Percentiles rank a stretch among this genome's conserved stretches.
These are phyloP conservation scores for Cercis canadensis DNA, from an alignment of 306 rosid species.

Conservation along the genomic window DNA sequence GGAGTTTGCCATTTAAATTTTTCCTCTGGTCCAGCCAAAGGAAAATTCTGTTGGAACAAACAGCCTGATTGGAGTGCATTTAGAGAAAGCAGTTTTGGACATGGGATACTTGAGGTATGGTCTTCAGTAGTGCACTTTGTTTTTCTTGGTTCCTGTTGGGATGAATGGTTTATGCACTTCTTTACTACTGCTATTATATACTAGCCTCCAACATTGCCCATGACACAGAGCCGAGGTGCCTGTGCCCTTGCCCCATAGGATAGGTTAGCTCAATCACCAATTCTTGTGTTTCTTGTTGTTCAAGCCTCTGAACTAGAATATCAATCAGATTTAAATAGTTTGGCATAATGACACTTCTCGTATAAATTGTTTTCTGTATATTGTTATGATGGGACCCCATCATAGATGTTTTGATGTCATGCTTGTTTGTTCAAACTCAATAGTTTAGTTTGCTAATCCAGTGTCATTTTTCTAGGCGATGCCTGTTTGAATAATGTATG, in stretches of 20 bases:
- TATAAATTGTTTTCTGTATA: neutral
- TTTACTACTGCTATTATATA: constrained; percentile 4
- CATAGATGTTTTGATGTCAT: neutral
- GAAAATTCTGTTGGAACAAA: constrained; percentile 79
- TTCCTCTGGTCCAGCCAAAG: constrained; percentile 80
- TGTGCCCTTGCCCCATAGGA: neutral
- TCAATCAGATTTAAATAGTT: neutral
- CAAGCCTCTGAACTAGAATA: neutral
- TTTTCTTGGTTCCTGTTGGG: neutral
- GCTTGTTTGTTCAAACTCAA: neutral
- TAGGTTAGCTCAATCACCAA: constrained; percentile 9
- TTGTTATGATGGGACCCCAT: neutral
- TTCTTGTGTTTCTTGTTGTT: neutral
- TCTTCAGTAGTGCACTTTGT: constrained; percentile 9
- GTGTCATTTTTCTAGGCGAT: neutral
- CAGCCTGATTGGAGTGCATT: constrained; percentile 97
- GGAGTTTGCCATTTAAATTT: constrained; percentile 80
- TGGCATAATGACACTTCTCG: neutral
- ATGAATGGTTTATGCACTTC: constrained; percentile 1
- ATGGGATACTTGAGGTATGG: constrained; percentile 88
- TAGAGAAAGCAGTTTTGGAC: constrained; percentile 98
- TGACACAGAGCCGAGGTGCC: no score
- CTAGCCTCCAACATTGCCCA: neutral
- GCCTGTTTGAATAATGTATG: neutral
- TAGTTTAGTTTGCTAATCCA: constrained; percentile 6